Evolutionary conservation across 805 yeast genomes (phyloP), one percentile per base, ranked within the genome.

Genomic region (Candida andamanensis): DNA sequence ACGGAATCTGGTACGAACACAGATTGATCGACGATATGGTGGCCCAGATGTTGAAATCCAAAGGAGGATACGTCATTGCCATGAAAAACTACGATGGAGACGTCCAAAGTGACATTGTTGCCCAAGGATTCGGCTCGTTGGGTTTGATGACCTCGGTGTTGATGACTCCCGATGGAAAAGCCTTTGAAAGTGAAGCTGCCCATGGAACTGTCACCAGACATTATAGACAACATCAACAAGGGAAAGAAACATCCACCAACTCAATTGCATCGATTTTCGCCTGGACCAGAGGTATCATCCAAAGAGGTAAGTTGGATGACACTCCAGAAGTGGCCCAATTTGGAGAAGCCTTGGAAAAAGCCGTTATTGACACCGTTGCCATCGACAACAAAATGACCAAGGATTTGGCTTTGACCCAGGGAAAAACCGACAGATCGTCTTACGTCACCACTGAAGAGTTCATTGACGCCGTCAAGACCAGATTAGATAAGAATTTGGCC

Each of bases 171-270:
- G 97, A 90, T 60, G 97, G 97, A 16, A 85, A 84, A 68, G 80
- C 95, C 10, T 89, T 85, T 58, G 97, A 90, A 69, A 69, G 87
- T 34, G 97, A 90, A 70, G 97, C 97, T 38, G 97, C 97, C n/a
- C 97, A 90, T 59, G 97, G 97, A 36, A 90, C 97, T 10, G 97
- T 90, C 48, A 90, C 97, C 28, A 84, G 97, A 68, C 97, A 90
- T 61, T 90, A 74, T 69, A 83, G 97, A 69, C 92, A 81, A 64
- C 86, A 85, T 63, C 97, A 90, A 67, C 85, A 83, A 63, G 97
- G 97, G 45, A 85, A 87, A 60, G 97, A 89, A 67, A 90, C 97
- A 13, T 85, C 96, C 5, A 90, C 97, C 37, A 90, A 90, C 67
- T 89, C 97, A 12, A 90, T 90, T 60, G 97, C 97, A 3, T 87